Evolutionary conservation across 345 rosid genomes (phyloP), one percentile per base, ranked within the genome.

Genomic region (Geranium brycei): DNA sequence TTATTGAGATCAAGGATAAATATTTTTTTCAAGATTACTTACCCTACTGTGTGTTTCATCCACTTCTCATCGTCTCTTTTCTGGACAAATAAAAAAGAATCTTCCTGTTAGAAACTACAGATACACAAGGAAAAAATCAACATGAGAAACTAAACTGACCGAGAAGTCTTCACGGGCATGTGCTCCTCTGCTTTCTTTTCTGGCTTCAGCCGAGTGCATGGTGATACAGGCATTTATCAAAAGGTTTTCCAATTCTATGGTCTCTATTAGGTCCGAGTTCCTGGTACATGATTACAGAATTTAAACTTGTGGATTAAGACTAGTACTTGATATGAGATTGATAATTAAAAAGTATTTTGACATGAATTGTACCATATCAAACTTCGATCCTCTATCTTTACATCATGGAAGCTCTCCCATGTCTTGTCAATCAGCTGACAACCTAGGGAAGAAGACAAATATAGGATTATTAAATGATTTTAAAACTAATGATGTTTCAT

Each of bases 181-280:
- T 56, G 99, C 99, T 65, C 99, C 99, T 83, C 99, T 85, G 83
- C 99, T 93, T 77, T 93, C 99, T 75, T 88, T 93, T 76, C 99
- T 74, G 30, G 99, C 96, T 81, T 93, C 99, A 10, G 97, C 99
- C 77, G 99, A 93, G 71, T 90, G 95, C 99, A 93, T 93, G 62
- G 99, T 93, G 69, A 93, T 77, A 56, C 89, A 81, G 23, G 99
- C 99, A 77, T 93, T 93, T 75, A 93, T 93, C 81, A 93, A 67
- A 65, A 93, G 97, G 73, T 93, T 93, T 76, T 93, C 99, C 84
- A 93, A 71, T 68, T 93, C 99, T 47, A 93, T 31, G 18, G 96
- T 85, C 82, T 93, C 99, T 51, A 93, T 85, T 80, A 93, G 78
- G 76, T 93, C 99, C 58, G 99, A 83, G 82, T 93, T 93, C 99